Base-by-base conservation (phyloP, 305 asterid genomes). In the Euphrasia arctica region DNA sequence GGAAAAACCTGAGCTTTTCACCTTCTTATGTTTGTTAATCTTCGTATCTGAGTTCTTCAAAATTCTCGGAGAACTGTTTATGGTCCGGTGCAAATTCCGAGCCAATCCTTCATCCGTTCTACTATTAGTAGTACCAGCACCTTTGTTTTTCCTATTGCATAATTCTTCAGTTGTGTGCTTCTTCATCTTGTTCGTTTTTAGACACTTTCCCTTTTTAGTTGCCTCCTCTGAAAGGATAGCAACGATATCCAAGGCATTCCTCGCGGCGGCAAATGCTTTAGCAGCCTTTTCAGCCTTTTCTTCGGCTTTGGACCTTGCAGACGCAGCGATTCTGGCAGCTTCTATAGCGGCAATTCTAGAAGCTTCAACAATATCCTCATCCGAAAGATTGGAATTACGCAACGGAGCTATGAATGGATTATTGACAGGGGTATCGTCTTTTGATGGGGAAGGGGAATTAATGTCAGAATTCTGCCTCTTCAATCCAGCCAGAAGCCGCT, bases 231-330 rank as follows among this genome's bases (percentile, higher is more conserved):
- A 74, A 54, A 90, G 72, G 39, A 70, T 76, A 58, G 94, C 87
- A 54, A 92, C 95, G 61, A 87, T 82, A 70, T 85, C 97, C 67
- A 92, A 74, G 32, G 98, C 98, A 65, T 62, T 80, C 85, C 83
- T 92, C 54, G 98, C 98, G 67, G 94, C 94, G 51, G 92, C 86
- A 72, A 90, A 83, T 4, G 97, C 97, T 80, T 73, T 87, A 0
- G 89, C 96, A 18, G 98, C 97, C 74, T 79, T 93, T 36, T 86
- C 86, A 32, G 98, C 98, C 75, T 90, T 93, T 71, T 84, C 90
- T 75, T 87, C 97, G 7, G 98, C 98, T 18, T 70, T 70, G 68
- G 96, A 95, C 74, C 95, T 83, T 11, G 97, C 96, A 63, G 80
- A 77, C 72, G 71, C 81, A 22, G 98, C 98, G 57, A 70, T 75